These are phyloP conservation scores for Stagonosporopsis rhizophila DNA, from an alignment of 2,329 filamentous ascomycete genomes.

Conservation along the genomic window DNA sequence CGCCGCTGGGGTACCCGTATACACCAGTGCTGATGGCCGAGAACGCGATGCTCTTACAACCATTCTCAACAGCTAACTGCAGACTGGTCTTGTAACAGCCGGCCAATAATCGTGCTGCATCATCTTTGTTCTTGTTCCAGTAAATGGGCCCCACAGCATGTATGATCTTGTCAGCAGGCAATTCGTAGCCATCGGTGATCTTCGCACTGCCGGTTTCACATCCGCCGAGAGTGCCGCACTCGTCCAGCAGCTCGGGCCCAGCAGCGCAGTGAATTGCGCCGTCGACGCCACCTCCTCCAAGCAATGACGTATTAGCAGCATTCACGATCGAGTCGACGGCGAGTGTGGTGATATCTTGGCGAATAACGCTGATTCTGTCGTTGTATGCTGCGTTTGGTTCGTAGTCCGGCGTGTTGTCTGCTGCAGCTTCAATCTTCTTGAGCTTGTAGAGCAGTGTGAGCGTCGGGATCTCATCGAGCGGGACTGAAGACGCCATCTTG, in stretches of 20 bases:
- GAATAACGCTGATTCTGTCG: conserved; percentile 72
- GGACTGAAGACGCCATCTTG: conserved; percentile 35
- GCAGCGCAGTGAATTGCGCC: conserved; percentile 82
- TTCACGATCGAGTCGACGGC: conserved; percentile 87
- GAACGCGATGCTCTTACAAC: conserved; percentile 78
- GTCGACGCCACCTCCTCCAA: conserved; percentile 86
- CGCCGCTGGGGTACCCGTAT: conserved; percentile 81
- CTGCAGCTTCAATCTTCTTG: conserved; percentile 54
- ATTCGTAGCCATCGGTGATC: conserved; percentile 77
- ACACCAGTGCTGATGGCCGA: conserved; percentile 85
- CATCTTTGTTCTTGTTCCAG: conserved; percentile 49
- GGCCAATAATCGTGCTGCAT: conserved; percentile 56
- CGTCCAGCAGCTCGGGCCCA: conserved; percentile 69
- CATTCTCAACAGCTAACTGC: conserved; percentile 72
- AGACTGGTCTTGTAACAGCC: conserved; percentile 76
- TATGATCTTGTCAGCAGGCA: conserved; percentile 82
- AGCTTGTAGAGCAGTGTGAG: conserved; percentile 71
- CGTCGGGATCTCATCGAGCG: conserved; percentile 65
- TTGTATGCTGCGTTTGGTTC: conserved; percentile 57
- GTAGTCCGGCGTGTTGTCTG: conserved; percentile 20
- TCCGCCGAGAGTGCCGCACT: conserved; percentile 75
- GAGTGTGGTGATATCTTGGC: conserved; percentile 82
- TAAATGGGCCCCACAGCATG: conserved; percentile 92
- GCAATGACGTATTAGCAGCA: conserved; percentile 79
- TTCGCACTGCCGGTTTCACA: conserved; percentile 82